These are phyloP conservation scores for Rhizoclosmatium globosum DNA, from an alignment of 192 early-diverging fungal species.

Conservation along the genomic window DNA sequence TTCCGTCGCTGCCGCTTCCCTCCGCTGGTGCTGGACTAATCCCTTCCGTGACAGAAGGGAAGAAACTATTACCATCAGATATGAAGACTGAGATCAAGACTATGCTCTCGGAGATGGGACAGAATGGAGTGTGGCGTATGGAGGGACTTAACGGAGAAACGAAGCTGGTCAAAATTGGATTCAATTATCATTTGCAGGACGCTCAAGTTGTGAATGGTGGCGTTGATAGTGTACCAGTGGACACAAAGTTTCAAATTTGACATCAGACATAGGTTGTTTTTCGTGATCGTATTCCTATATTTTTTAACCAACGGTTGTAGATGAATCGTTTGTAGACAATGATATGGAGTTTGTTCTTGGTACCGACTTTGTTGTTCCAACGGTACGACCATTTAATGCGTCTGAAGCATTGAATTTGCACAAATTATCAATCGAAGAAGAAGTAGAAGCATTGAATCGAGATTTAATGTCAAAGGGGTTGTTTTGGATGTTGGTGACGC, in stretches of 20 bases:
- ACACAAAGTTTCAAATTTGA: conserved; percentile 4
- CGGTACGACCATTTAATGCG: too few relatives aligned
- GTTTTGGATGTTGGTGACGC: not conserved
- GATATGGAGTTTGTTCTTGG: not conserved
- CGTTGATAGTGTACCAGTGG: not conserved
- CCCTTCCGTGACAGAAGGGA: too few relatives aligned
- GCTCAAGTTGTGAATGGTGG: not conserved
- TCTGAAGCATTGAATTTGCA: not conserved
- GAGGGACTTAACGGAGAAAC: not conserved
- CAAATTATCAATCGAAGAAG: conserved; percentile 10
- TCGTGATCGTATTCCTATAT: not conserved
- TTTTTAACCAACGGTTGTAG: conserved; percentile 7
- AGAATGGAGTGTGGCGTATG: not conserved
- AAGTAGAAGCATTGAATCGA: not conserved
- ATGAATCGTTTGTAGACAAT: not conserved
- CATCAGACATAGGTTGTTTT: not conserved
- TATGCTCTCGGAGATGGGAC: conserved; percentile 5
- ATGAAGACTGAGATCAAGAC: conserved; percentile 3
- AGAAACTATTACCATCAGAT: too few relatives aligned
- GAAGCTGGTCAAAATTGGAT: not conserved
- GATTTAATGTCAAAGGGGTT: not conserved
- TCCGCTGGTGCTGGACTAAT: too few relatives aligned
- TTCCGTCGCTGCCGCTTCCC: too few relatives aligned
- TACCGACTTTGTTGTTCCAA: not conserved
- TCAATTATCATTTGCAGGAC: conserved; percentile 17